A percentile compares a stretch with the other conserved stretches of the same genome.
phyloP scores from a whole-genome alignment of 805 yeast species.

The Myxozyma mucilagina region DNA sequence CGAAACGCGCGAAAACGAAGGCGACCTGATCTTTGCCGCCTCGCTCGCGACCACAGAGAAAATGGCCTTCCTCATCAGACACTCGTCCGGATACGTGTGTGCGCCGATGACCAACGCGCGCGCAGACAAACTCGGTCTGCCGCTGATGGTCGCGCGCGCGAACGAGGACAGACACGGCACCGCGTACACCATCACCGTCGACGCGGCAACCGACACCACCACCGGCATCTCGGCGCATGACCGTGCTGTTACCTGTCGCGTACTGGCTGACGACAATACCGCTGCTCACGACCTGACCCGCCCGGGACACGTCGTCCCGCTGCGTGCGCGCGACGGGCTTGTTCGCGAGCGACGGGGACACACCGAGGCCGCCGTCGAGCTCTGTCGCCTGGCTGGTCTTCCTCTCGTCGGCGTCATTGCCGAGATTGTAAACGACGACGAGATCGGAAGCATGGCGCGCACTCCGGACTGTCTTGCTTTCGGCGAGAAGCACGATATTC shows the following conservation, averaged over 20 bases:
- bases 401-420: conserved; percentile 90
- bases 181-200: conserved; percentile 93
- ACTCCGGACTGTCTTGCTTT: conserved; percentile 79
- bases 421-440: conserved; percentile 88
- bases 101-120: conserved; percentile 76
- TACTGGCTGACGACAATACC: conserved; percentile 62
- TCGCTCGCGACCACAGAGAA: conserved; percentile 71
- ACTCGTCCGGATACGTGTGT: conserved; percentile 80
- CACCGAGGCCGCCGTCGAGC: conserved; percentile 94
- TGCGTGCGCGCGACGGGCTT: conserved; percentile 86
- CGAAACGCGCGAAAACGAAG: conserved; percentile 94
- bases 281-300: conserved; percentile 69
- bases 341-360: conserved; percentile 85
- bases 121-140: conserved; percentile 80
- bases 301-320: conserved; percentile 94
- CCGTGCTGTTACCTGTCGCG: conserved; percentile 76
- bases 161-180: conserved; percentile 88
- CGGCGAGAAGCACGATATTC: conserved; percentile 59
- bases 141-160: conserved; percentile 62
- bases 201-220: conserved; percentile 82
- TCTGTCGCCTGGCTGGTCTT: conserved; percentile 72
- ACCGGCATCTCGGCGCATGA: conserved; percentile 97
- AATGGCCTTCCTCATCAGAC: conserved; percentile 90
- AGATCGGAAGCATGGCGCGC: conserved; percentile 89
- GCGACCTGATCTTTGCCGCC: conserved; percentile 95